Evolutionary conservation across 1,284 basidiomycete species (phyloP).

Genomic region (Filobasidium uniguttulatum): DNA sequence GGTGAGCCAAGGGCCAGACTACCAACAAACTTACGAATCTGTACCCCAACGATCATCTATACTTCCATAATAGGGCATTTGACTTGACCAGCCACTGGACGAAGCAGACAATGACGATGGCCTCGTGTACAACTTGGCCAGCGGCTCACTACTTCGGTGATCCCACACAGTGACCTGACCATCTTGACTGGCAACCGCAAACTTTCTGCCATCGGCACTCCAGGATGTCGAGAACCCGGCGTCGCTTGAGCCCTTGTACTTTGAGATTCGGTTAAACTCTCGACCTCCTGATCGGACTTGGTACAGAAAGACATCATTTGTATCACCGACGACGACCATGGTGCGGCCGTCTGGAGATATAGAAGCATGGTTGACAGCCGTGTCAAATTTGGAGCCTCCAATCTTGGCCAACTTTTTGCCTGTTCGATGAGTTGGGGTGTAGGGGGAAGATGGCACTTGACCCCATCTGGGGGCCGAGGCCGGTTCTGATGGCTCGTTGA

Average conservation of each 20-base stretch:
- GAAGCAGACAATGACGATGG: too few species aligned
- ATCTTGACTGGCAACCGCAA: slow-evolving; percentile 36
- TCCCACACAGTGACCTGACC: slow-evolving; percentile 38
- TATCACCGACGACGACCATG: slow-evolving; percentile 36
- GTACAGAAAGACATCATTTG: slow-evolving; percentile 33
- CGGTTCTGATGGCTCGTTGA: neutral
- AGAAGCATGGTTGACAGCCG: slow-evolving; percentile 35
- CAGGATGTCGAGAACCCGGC: slow-evolving; percentile 34
- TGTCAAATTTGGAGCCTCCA: slow-evolving; percentile 28
- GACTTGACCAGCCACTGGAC: too few species aligned
- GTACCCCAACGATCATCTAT: too few species aligned
- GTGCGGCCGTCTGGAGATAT: slow-evolving; percentile 33
- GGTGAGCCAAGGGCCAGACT: too few species aligned
- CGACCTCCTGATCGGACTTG: slow-evolving; percentile 32
- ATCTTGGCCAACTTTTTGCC: slow-evolving; percentile 23
- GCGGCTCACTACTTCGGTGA: slow-evolving; percentile 30
- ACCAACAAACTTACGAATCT: too few species aligned
- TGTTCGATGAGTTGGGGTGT: neutral
- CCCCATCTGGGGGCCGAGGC: neutral
- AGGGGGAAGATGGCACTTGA: neutral
- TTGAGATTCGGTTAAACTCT: slow-evolving; percentile 30
- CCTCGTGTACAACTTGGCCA: slow-evolving; percentile 30
- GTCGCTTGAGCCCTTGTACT: slow-evolving; percentile 32
- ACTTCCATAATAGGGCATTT: too few species aligned
- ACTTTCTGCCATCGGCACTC: slow-evolving; percentile 36